phyloP scores from a whole-genome alignment of 139 green algal species.

The Eudorina sp. region DNA sequence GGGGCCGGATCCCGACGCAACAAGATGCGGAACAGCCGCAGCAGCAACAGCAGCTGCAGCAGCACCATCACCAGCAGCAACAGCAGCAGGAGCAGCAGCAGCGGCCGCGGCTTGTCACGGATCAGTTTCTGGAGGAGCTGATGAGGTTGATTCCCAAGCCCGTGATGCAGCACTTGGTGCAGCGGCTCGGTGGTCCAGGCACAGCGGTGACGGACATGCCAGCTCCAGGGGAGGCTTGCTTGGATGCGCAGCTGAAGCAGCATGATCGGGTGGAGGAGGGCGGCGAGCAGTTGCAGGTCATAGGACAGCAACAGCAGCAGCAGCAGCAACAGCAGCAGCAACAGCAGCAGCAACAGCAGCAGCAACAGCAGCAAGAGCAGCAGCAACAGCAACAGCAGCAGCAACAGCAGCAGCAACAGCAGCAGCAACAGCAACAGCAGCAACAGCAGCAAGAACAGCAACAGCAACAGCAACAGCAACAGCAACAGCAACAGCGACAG shows the following conservation, averaged over 20 bases:
- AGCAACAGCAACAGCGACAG: conserved; percentile 41
- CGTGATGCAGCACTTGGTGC: neutral
- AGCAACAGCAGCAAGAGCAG: neutral
- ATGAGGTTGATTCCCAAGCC: neutral
- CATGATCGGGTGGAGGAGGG: too few species aligned
- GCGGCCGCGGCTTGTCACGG: neutral
- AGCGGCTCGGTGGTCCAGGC: too few species aligned
- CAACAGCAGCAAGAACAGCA: conserved; percentile 38
- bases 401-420: neutral
- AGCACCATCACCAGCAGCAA: neutral
- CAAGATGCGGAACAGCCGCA: too few species aligned
- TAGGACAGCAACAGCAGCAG: neutral
- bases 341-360: neutral
- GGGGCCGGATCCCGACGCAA: too few species aligned
- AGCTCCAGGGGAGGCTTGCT: too few species aligned
- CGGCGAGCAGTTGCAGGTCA: neutral
- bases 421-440: neutral
- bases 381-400: neutral
- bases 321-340: neutral
- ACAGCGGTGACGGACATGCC: too few species aligned
- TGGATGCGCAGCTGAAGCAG: too few species aligned
- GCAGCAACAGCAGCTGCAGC: too few species aligned
- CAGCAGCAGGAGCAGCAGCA: neutral
- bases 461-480: conserved; percentile 30
- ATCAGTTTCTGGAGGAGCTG: neutral